phyloP scores from a whole-genome alignment of 164 flowering plant species.

The Dillenia turbinata region DNA sequence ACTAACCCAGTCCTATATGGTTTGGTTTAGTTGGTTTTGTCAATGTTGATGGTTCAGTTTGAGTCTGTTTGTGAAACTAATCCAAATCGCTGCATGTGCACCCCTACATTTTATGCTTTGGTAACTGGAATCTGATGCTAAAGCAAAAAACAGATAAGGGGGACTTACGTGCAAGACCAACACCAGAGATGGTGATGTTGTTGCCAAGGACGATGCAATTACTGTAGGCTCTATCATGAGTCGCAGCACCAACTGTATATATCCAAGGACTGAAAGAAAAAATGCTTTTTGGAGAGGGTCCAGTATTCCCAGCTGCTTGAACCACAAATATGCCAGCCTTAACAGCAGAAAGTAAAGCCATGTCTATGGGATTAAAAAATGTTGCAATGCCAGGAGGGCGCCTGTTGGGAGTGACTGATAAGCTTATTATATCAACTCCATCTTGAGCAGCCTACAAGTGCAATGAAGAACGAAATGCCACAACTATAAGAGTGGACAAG shows the following conservation, averaged over 20 bases:
- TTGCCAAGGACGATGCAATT: constrained; percentile 82
- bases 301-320: constrained; percentile 99
- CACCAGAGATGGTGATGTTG: constrained; percentile 72
- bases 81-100: no score
- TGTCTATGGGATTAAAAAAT: constrained; percentile 93
- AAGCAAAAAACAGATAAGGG: constrained; percentile 45
- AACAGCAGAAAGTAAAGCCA: constrained; percentile 91
- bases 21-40: no score
- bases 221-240: constrained; percentile 75
- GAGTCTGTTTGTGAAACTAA: no score
- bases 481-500: no score
- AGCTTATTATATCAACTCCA: constrained; percentile 92
- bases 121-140: no score
- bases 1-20: no score
- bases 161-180: constrained; percentile 90
- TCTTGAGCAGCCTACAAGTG: constrained; percentile 92
- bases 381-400: constrained; percentile 97
- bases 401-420: constrained; percentile 95
- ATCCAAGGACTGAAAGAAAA: constrained; percentile 99
- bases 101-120: no score
- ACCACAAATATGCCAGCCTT: constrained; percentile 92
- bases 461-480: not conserved
- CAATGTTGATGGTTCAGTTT: no score
- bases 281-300: constrained; percentile 87
- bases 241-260: constrained; percentile 90